Percentiles rank a stretch among this genome's conserved stretches.
These are phyloP conservation scores for Aspergillus sp. DNA, from an alignment of 2,329 filamentous ascomycete genomes.

Conservation along the genomic window DNA sequence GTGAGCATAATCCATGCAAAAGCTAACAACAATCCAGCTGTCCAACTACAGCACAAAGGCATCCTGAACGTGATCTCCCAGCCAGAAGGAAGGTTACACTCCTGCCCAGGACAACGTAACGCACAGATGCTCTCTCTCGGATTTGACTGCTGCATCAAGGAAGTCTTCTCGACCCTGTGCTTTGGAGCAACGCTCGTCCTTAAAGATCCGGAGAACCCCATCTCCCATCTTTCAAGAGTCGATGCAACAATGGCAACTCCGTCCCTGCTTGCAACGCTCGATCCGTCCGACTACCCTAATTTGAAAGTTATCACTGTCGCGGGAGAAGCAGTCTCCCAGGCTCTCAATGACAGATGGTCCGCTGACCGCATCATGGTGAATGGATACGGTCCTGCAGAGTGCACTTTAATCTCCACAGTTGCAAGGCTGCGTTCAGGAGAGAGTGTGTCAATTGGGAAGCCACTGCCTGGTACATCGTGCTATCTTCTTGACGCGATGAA, in stretches of 20 bases:
- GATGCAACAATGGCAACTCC: constrained; percentile 42
- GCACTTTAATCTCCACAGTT: constrained; percentile 40
- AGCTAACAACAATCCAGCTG: not conserved
- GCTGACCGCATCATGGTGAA: constrained; percentile 36
- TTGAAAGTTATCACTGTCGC: constrained; percentile 38
- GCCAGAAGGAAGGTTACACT: constrained; percentile 32
- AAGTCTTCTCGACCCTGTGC: constrained; percentile 41
- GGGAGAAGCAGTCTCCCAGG: constrained; percentile 39
- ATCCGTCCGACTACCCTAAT: constrained; percentile 32
- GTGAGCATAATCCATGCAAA: constrained; percentile 21
- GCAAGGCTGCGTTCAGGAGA: constrained; percentile 22
- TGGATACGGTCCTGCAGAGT: constrained; percentile 48
- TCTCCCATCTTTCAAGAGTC: constrained; percentile 29
- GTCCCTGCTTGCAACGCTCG: constrained; percentile 34
- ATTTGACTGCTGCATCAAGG: constrained; percentile 48
- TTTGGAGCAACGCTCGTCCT: constrained; percentile 44
- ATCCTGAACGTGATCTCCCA: constrained; percentile 8
- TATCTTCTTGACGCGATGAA: constrained; percentile 44
- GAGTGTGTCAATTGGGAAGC: constrained; percentile 39
- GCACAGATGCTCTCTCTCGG: constrained; percentile 45
- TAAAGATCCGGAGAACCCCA: constrained; percentile 18
- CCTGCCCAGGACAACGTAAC: constrained; percentile 33
- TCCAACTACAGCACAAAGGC: not conserved
- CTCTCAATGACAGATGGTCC: constrained; percentile 35
- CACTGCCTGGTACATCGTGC: constrained; percentile 36